phyloP scores from a whole-genome alignment of 768 basidiomycete genomes.

The Tylopilus balloui region DNA sequence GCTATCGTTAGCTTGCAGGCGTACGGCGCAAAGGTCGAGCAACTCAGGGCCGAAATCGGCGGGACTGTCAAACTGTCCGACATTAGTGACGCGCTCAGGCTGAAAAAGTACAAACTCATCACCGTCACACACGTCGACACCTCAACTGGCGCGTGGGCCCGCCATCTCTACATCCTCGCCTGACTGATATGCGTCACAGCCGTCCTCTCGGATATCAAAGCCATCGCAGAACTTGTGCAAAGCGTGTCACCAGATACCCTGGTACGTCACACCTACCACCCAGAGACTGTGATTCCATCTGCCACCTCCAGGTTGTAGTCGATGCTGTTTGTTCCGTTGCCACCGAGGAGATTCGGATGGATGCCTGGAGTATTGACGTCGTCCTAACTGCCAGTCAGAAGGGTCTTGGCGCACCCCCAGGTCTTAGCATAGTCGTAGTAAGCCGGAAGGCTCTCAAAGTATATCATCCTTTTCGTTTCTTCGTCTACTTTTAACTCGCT shows the following conservation, averaged over 20 bases:
- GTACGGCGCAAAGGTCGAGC: conserved; percentile 85
- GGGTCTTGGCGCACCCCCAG: conserved; percentile 90
- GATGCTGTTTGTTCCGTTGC: conserved; percentile 98
- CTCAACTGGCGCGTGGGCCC: conserved; percentile 54
- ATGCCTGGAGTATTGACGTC: conserved; percentile 89
- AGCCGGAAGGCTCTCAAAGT: conserved; percentile 76
- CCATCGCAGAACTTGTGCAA: conserved; percentile 67
- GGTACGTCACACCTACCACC: conserved; percentile 35
- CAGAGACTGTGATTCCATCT: neutral
- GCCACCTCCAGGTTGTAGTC: conserved; percentile 54
- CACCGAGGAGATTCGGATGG: conserved; percentile 91
- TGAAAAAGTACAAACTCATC: conserved; percentile 82
- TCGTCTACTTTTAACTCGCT: neutral
- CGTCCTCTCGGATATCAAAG: conserved; percentile 81
- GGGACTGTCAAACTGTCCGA: conserved; percentile 58
- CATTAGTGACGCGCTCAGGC: conserved; percentile 64
- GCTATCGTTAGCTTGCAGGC: conserved; percentile 56
- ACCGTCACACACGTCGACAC: conserved; percentile 97
- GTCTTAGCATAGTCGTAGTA: conserved; percentile 80
- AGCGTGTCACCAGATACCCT: conserved; percentile 82
- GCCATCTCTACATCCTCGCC: neutral
- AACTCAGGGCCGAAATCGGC: conserved; percentile 81
- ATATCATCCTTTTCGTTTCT: neutral
- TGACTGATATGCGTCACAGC: conserved; percentile 35
- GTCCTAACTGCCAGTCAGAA: conserved; percentile 87